These are phyloP conservation scores for Angomonas deanei DNA, from an alignment of 208 protist genomes.

Conservation along the genomic window DNA sequence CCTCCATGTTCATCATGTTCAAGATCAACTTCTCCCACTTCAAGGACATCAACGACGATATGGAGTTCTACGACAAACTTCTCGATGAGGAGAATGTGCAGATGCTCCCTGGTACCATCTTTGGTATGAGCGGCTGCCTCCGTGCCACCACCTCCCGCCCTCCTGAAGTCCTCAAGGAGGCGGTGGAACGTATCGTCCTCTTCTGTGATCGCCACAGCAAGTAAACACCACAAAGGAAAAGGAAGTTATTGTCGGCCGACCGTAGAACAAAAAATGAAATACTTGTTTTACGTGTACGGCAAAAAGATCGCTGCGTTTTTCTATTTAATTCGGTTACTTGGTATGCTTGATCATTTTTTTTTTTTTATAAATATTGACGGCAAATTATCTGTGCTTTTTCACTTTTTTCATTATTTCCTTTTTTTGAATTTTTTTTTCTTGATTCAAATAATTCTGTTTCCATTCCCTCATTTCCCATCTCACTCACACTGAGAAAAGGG, in stretches of 20 bases:
- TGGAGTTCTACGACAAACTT: slow-evolving; percentile 81
- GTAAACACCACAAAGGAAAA: not conserved
- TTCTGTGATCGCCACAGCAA: slow-evolving; percentile 72
- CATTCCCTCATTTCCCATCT: no score
- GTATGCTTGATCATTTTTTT: not conserved
- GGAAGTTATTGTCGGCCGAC: slow-evolving; percentile 19
- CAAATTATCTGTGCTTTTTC: no score
- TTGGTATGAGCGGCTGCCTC: slow-evolving; percentile 67
- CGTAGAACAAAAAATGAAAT: slow-evolving; percentile 7
- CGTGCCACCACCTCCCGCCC: slow-evolving; percentile 87
- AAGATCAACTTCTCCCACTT: slow-evolving; percentile 71
- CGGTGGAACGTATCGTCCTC: slow-evolving; percentile 63
- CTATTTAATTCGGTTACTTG: slow-evolving; percentile 7
- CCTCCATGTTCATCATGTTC: slow-evolving; percentile 92
- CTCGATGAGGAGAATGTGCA: slow-evolving; percentile 86
- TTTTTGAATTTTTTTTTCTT: no score
- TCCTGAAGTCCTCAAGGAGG: slow-evolving; percentile 60
- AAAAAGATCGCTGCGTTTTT: no score
- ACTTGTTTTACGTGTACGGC: no score
- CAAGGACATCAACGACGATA: slow-evolving; percentile 64
- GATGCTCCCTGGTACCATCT: slow-evolving; percentile 85
- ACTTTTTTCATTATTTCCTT: no score
- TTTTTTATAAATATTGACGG: no score
- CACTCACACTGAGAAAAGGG: no score
- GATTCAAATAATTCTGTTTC: no score